phyloP scores from a whole-genome alignment of 768 basidiomycete genomes.

The Lactarius sanguifluus region DNA sequence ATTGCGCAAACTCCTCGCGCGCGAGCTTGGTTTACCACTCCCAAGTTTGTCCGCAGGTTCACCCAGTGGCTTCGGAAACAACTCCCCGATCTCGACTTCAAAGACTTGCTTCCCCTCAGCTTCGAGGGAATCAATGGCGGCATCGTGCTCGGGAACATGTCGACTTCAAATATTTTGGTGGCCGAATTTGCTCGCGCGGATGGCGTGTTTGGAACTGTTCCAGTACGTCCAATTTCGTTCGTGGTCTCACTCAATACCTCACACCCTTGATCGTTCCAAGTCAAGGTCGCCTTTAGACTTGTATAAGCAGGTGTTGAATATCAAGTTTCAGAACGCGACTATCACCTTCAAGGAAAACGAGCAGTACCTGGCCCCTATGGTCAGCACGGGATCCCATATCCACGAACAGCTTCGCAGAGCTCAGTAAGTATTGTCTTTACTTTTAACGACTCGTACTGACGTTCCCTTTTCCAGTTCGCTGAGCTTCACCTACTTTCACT shows the following conservation, averaged over 20 bases:
- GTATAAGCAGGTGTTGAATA: constrained; percentile 75
- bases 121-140: constrained; percentile 77
- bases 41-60: constrained; percentile 41
- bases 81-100: constrained; percentile 71
- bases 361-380: constrained; percentile 67
- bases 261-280: constrained; percentile 39
- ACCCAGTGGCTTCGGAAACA: constrained; percentile 57
- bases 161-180: constrained; percentile 80
- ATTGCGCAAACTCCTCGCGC: constrained; percentile 1
- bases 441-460: constrained; percentile 2
- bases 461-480: constrained; percentile 20
- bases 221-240: constrained; percentile 47
- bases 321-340: constrained; percentile 66
- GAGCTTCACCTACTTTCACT: constrained; percentile 20
- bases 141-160: constrained; percentile 80
- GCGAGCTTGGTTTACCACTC: constrained; percentile 21
- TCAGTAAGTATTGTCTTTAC: constrained; percentile 15
- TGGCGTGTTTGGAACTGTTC: constrained; percentile 78
- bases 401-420: constrained; percentile 56
- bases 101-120: constrained; percentile 84
- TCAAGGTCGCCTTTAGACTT: constrained; percentile 78
- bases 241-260: neutral
- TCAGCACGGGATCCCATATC: constrained; percentile 59
- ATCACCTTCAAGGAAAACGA: constrained; percentile 74
- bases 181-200: constrained; percentile 74